These are phyloP conservation scores for Cryptococcus sp. DNA, from an alignment of 1,284 basidiomycete genomes.

Conservation along the genomic window DNA sequence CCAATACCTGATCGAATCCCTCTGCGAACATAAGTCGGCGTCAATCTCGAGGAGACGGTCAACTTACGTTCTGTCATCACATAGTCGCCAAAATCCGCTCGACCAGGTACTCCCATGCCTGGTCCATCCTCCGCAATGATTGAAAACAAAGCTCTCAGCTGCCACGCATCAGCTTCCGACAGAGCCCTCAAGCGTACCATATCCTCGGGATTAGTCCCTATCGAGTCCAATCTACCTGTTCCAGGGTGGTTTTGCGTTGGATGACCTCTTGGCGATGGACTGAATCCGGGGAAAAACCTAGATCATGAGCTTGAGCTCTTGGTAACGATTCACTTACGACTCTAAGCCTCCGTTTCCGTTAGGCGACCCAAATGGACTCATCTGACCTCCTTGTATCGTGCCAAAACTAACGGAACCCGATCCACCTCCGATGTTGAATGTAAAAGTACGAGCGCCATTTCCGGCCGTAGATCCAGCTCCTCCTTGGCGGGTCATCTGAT, in stretches of 20 bases:
- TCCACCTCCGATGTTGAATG: conserved; percentile 30
- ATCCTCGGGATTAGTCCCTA: conserved; percentile 10
- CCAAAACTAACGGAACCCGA: conserved; percentile 24
- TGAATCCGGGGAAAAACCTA: conserved; percentile 32
- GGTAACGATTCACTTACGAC: conserved; percentile 1
- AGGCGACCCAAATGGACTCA: conserved; percentile 8
- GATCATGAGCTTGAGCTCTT: background rate
- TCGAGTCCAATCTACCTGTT: background rate
- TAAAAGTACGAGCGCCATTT: conserved; percentile 14
- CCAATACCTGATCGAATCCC: conserved; percentile 41
- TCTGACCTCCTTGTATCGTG: conserved; percentile 8
- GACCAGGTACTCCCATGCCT: conserved; percentile 14
- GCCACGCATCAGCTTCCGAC: background rate
- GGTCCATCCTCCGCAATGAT: conserved; percentile 24
- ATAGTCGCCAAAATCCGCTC: conserved; percentile 39
- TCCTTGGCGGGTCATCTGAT: background rate
- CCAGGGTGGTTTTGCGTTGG: background rate
- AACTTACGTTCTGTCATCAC: conserved; percentile 39
- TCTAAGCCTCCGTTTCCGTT: conserved; percentile 5
- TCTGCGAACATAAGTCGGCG: conserved; percentile 16
- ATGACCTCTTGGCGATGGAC: conserved; percentile 4
- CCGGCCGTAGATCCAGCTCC: background rate
- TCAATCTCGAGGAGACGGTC: background rate
- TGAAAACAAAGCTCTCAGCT: conserved; percentile 31
- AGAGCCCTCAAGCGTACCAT: conserved; percentile 13